Evolutionary conservation across 139 green algal species (phyloP).

Genomic region (Cymbomonas tetramitiformis): DNA sequence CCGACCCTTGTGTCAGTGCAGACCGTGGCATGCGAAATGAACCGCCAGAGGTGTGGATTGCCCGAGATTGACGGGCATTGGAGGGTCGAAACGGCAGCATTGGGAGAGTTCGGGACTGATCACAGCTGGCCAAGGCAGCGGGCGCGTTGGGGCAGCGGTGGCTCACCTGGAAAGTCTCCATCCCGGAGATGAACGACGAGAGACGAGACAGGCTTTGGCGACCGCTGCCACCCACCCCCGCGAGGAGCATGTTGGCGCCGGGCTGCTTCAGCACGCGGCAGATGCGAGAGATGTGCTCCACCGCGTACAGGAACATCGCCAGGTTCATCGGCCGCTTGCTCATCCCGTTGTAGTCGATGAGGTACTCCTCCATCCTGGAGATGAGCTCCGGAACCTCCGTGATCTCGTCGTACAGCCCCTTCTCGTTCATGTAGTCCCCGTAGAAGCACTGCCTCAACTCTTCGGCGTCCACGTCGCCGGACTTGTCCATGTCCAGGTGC

Average conservation of each 20-base stretch:
- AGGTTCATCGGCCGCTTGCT: slow-evolving; percentile 31
- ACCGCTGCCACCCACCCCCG: slow-evolving; percentile 45
- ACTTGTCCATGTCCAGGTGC: slow-evolving; percentile 1
- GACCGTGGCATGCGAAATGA: no score
- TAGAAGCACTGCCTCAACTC: slow-evolving; percentile 58
- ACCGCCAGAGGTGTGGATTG: no score
- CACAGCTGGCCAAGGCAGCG: slow-evolving; percentile 2
- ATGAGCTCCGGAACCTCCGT: slow-evolving; percentile 12
- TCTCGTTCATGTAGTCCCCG: slow-evolving; percentile 39
- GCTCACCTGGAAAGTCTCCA: slow-evolving; percentile 49
- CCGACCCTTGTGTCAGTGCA: no score
- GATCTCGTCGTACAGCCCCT: slow-evolving; percentile 23
- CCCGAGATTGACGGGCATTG: no score
- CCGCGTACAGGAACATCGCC: slow-evolving; percentile 34
- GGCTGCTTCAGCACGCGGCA: slow-evolving; percentile 29
- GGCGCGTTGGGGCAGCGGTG: no score
- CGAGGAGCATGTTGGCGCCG: slow-evolving; percentile 40
- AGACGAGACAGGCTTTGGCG: slow-evolving; percentile 36
- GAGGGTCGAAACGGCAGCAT: no score
- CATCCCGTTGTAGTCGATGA: slow-evolving; percentile 30
- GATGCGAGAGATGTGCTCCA: slow-evolving; percentile 32
- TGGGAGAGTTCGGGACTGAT: neutral
- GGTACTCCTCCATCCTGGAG: slow-evolving; percentile 25
- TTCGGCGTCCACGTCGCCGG: slow-evolving; percentile 15
- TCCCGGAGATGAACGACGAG: slow-evolving; percentile 40